phyloP scores from a whole-genome alignment of 345 rosid genomes.

The Eucalyptus pumila region DNA sequence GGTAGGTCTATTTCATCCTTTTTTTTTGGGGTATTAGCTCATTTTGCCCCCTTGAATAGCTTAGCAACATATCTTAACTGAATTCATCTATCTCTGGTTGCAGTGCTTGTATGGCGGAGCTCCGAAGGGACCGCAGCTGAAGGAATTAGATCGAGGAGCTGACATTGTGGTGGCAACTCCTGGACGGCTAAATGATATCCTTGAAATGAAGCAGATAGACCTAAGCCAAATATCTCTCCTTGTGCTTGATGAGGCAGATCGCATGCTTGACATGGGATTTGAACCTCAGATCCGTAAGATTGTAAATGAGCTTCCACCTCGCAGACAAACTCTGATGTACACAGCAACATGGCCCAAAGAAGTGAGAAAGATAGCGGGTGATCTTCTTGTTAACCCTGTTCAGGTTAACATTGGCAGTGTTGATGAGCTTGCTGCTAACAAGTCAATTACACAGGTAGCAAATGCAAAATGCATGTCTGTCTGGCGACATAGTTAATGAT shows the following conservation, averaged over 20 bases:
- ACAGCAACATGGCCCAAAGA: constrained; percentile 99
- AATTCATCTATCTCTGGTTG: neutral
- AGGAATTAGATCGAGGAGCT: constrained; percentile 77
- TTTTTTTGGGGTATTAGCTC: neutral
- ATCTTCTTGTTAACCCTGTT: constrained; percentile 83
- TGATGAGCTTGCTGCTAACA: constrained; percentile 94
- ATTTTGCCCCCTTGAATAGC: neutral
- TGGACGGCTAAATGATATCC: constrained; percentile 91
- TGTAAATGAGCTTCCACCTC: constrained; percentile 87
- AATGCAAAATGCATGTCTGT: neutral
- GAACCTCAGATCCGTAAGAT: constrained; percentile 97
- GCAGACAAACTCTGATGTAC: constrained; percentile 89
- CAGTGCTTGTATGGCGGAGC: constrained; percentile 99
- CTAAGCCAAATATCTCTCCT: constrained; percentile 79
- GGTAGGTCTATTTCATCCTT: constrained; percentile 30
- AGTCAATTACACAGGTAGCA: constrained; percentile 86
- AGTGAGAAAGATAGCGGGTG: constrained; percentile 83
- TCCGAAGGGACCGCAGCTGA: constrained; percentile 78
- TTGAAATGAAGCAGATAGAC: constrained; percentile 76
- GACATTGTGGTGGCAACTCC: constrained; percentile 99
- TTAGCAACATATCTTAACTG: neutral
- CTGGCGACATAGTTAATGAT: neutral
- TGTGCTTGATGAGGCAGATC: constrained; percentile 96
- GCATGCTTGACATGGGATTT: constrained; percentile 99
- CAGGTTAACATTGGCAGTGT: constrained; percentile 97